Base-by-base conservation (phyloP, 768 basidiomycete genomes). In the Russula virescens region DNA sequence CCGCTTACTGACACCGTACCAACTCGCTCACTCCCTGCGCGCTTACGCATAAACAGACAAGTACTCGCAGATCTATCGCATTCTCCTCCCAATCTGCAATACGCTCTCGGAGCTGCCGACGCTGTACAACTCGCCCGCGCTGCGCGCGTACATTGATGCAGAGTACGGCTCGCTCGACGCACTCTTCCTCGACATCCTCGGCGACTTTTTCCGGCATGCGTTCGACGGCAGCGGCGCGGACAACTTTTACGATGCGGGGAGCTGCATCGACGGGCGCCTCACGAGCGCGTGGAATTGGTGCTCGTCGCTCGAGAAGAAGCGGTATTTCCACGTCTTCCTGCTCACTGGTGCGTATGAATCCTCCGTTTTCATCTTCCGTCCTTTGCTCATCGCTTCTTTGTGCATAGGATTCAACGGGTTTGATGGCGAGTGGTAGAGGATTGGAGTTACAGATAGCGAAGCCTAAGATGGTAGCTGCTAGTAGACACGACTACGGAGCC, bases 261-360 rank as follows among this genome's bases (percentile, higher is more conserved):
- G 88, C 25, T 83, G 81, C 68, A 92, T 93, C 67, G 91, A 93
- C 69, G 91, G 91, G 14, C 80, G 91, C 4, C 73, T 94, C 69
- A 94, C 91, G 34, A 91, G 89, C 72, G 91, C 91, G 5, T 94
- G 91, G 91, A 91, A 94, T 71, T 94, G 91, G 91, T 94, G 91
- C 75, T 84, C 86, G 53, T 80, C 79, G 50, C 73, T 94, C 67
- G 91, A 93, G 78, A 94, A 92, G 78, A 94, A 94, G 76, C 78
- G 85, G 53, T 94, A 84, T 71, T 91, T 92, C 77, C 85, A 82
- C 7, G 76, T 91, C 23, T 93, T 93, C 73, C 74, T 93, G 63
- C 75, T 94, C 56, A 82, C 84, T 50, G 88, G 89, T 89, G 62
- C 67, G 86, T 35, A 9, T 51, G 31, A 8, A 19, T 11, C 19